A percentile compares a stretch with the other conserved stretches of the same genome.
These are phyloP conservation scores for Lantana camara DNA, from an alignment of 257 asterid genomes.

Conservation along the genomic window DNA sequence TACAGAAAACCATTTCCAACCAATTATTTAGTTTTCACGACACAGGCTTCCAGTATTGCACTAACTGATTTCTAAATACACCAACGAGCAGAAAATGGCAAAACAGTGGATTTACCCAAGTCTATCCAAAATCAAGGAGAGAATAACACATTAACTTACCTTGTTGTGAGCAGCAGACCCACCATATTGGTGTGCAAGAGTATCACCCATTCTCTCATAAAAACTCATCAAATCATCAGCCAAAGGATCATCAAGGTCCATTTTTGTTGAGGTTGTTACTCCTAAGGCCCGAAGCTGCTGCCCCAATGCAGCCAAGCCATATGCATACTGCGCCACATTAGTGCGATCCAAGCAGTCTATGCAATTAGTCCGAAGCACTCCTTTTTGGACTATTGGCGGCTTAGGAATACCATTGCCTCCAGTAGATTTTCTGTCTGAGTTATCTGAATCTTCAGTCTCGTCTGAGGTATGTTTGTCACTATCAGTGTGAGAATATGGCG, in stretches of 20 bases:
- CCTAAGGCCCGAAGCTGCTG: slow-evolving; percentile 82
- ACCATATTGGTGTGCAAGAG: slow-evolving; percentile 98
- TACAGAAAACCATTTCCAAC: slow-evolving; percentile 15
- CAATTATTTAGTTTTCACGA: slow-evolving; percentile 1
- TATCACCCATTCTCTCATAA: slow-evolving; percentile 99
- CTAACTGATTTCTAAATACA: slow-evolving; percentile 13
- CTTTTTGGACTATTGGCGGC: slow-evolving; percentile 70
- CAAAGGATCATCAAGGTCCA: slow-evolving; percentile 94
- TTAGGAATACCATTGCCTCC: slow-evolving; percentile 47
- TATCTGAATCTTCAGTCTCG: slow-evolving; percentile 54
- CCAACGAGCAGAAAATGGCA: background rate
- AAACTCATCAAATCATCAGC: slow-evolving; percentile 89
- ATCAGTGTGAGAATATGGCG: slow-evolving; percentile 40
- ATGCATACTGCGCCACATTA: slow-evolving; percentile 96
- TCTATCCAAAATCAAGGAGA: background rate
- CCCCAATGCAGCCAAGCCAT: slow-evolving; percentile 94
- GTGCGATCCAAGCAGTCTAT: slow-evolving; percentile 99
- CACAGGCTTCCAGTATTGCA: slow-evolving; percentile 19
- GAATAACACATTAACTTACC: slow-evolving; percentile 46
- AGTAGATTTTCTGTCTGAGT: slow-evolving; percentile 43
- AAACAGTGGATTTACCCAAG: background rate
- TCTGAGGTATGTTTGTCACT: slow-evolving; percentile 49
- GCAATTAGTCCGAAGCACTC: slow-evolving; percentile 97
- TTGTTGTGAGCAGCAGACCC: slow-evolving; percentile 99
- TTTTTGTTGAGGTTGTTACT: slow-evolving; percentile 54